These are phyloP conservation scores for Lachnellula arida DNA, from an alignment of 2,329 filamentous ascomycete species.

Conservation along the genomic window DNA sequence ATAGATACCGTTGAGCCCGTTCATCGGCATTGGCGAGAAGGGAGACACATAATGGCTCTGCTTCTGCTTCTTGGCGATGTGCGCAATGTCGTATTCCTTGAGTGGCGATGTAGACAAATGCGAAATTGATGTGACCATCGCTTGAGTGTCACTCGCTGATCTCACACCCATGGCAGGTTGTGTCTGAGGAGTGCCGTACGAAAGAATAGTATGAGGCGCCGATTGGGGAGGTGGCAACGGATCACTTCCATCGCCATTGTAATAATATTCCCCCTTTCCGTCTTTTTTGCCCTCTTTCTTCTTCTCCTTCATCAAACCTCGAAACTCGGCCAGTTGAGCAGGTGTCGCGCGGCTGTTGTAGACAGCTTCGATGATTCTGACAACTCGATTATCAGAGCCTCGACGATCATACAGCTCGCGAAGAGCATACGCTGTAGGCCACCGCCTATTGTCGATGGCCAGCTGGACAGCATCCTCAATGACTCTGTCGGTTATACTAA, in stretches of 20 bases:
- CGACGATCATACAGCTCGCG: conserved; percentile 56
- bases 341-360: conserved; percentile 53
- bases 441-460: conserved; percentile 51
- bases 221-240: conserved; percentile 16
- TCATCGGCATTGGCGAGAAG: neutral
- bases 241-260: conserved; percentile 36
- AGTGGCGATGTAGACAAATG: conserved; percentile 1
- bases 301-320: conserved; percentile 45
- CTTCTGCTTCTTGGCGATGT: conserved; percentile 10
- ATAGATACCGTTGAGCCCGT: neutral
- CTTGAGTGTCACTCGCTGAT: conserved; percentile 1
- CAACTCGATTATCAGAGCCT: conserved; percentile 43
- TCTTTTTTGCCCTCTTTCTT: conserved; percentile 54
- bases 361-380: conserved; percentile 54
- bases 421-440: conserved; percentile 59
- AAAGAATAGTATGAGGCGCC: conserved; percentile 6
- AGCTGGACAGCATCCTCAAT: conserved; percentile 55
- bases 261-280: conserved; percentile 49
- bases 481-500: conserved; percentile 42
- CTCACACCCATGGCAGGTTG: neutral
- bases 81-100: conserved; percentile 1
- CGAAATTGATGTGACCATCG: neutral
- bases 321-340: conserved; percentile 48
- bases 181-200: conserved; percentile 1
- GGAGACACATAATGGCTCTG: conserved; percentile 1